Base-by-base conservation (phyloP, 257 asterid genomes). In the Anisodus acutangulus region DNA sequence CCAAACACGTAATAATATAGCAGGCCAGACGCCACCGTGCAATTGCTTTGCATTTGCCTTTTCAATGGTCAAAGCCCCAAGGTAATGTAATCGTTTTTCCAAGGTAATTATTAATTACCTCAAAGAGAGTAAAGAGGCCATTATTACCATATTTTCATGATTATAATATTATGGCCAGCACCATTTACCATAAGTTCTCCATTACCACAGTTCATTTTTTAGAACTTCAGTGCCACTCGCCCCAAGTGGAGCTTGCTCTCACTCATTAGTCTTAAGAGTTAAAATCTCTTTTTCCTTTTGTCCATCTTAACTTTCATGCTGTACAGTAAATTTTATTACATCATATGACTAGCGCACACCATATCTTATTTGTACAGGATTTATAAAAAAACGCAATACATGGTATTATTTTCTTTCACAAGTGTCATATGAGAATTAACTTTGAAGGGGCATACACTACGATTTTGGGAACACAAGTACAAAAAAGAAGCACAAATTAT, bases 151-250 rank as follows among this genome's bases (percentile, higher is more conserved):
- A 49, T 4, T 9, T 26, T 53, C 47, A 76, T 78, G 9, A 53
- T 26, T 78, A 26, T 53, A 51, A 51, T 78, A 78, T 53, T 78
- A 68, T 15, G 39, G 9, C 62, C 43, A 5, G 10, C 60, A 51
- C 47, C 43, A 49, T 74, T 74, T 74, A 49, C 81, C 45, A 51
- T 51, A 8, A 76, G 26, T 51, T 76, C 64, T 74, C 80, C 3
- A 49, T 74, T 49, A 49, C 60, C 81, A 49, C 45, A 49, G 12
- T 51, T 66, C 5, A 2, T 9, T 53, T 51, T 49, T 53, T 13
- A 53, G 2, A 31, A 53, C 53, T 49, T 78, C 82, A 53, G 82
- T 78, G 64, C 82, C 26, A 51, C 64, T 53, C 81, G 81, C 22
- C 80, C 19, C 54, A 5, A 1, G 8, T 0, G 13, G 26, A 22